Conservation (phyloP, 1,139 yeast species). For the Kazachstania sp. region DNA sequence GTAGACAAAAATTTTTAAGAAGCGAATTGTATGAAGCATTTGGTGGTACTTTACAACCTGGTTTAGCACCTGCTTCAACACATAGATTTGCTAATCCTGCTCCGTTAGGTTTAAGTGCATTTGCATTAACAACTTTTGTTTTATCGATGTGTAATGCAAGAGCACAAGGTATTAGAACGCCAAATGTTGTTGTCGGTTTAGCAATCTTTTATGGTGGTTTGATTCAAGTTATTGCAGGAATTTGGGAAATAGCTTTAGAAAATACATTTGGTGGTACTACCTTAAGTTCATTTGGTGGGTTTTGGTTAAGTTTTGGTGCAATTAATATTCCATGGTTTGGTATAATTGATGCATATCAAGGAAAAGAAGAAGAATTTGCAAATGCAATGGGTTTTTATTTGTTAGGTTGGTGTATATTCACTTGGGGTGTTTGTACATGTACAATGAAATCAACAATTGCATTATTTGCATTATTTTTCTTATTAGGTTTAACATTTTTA, state of each 20-base stretch:
- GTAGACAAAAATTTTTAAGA: conserved; percentile 49
- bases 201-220: conserved; percentile 68
- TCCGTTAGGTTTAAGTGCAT: conserved; percentile 76
- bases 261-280: conserved; percentile 92
- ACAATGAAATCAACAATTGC: conserved; percentile 76
- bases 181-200: conserved; percentile 46
- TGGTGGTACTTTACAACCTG: conserved; percentile 53
- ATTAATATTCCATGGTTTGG: conserved; percentile 68
- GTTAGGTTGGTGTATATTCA: conserved; percentile 74
- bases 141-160: conserved; percentile 55
- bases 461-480: conserved; percentile 59
- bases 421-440: conserved; percentile 55
- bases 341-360: conserved; percentile 40
- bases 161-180: conserved; percentile 49
- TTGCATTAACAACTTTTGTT: conserved; percentile 79
- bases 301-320: conserved; percentile 77
- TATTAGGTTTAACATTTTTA: conserved; percentile 55
- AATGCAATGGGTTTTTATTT: conserved; percentile 67
- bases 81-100: conserved; percentile 82
- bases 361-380: conserved; percentile 34
- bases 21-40: conserved; percentile 46
- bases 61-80: conserved; percentile 42
- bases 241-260: conserved; percentile 67
- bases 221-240: conserved; percentile 58
- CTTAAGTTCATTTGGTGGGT: conserved; percentile 73